phyloP scores from a whole-genome alignment of 257 asterid genomes.

The Fraxinus quadrangulata region DNA sequence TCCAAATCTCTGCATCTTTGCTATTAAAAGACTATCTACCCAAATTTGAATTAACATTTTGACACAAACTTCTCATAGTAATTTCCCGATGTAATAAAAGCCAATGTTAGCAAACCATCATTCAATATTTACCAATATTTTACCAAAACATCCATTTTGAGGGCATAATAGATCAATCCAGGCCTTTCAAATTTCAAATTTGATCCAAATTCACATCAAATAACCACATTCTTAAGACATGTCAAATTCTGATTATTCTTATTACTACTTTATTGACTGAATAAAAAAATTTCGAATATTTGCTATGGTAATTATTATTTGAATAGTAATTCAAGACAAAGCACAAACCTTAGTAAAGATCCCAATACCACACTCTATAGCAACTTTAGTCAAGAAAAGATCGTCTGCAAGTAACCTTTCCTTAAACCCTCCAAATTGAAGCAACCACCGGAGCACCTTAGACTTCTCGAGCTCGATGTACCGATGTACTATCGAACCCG shows the following conservation, averaged over 20 bases:
- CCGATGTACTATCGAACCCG: slow-evolving; percentile 57
- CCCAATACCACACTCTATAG: slow-evolving; percentile 95
- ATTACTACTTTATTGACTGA: neutral
- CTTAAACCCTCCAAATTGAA: slow-evolving; percentile 77
- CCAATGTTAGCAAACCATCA: neutral
- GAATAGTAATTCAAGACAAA: neutral
- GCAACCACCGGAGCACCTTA: slow-evolving; percentile 65
- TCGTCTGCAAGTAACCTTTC: slow-evolving; percentile 93
- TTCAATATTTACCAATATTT: neutral
- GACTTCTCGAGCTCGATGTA: slow-evolving; percentile 82
- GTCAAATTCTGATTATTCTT: too few relatives aligned
- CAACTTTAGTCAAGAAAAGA: slow-evolving; percentile 95
- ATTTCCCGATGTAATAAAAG: neutral
- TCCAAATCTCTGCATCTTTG: neutral
- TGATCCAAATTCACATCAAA: neutral
- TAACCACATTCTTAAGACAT: neutral
- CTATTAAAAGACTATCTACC: neutral
- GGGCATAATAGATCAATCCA: neutral
- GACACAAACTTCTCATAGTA: neutral
- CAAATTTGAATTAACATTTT: neutral
- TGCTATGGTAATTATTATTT: neutral
- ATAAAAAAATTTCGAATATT: neutral
- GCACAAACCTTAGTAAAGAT: slow-evolving; percentile 75
- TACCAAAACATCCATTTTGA: neutral
- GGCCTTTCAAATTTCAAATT: neutral